Evolutionary conservation across 2,329 filamentous ascomycete genomes (phyloP), one percentile per base, ranked within the genome.

Genomic region (Bipolaris sorokiniana): DNA sequence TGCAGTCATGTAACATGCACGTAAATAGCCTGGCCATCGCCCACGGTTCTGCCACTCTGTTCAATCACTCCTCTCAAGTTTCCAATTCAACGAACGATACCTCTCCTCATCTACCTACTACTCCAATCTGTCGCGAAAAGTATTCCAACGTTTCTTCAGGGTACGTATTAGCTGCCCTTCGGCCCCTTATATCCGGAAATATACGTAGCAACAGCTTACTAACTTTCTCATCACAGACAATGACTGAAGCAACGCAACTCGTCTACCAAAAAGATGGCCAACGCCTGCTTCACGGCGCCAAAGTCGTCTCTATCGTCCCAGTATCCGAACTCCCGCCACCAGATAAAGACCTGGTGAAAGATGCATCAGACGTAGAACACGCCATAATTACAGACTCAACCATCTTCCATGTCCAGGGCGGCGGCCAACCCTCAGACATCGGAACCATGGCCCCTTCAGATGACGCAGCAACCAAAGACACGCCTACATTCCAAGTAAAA

Each of bases 341-440:
- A 31, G 84, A 85, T 54, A 81, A 78, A 49, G 69, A 76, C 6
- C 81, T 90, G 9, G 87, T 87, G 78, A 90, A 89, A 69, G 76
- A 83, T 11, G 81, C 77, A 4, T 70, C 70, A 7, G 79, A 83
- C 5, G 13, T 51, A 2, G 16, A 42, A 3, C 28, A 36, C n/a
- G 31, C 36, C 23, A 81, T 82, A 66, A 82, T 86, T n/a, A 89
- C 86, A 0, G 78, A 84, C 1, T 76, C 83, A 45, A 91, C 89
- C n/a, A 87, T 91, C 59, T 92, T 92, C 75, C 87, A 92, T 60
- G 86, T 88, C 0, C 89, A 92, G 73, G 89, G 89, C 18, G 89
- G 89, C 58, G 89, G 89, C 7, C 89, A 92, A 67, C 89, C 89
- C 0, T 88, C 84, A 0, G 89, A 92, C 60, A 79, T 82, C 10